Percentiles rank a stretch among this genome's conserved stretches.
Evolutionary conservation across 352 stramenopile genomes (phyloP).

Genomic region (Pythium rhizo-oryzae): DNA sequence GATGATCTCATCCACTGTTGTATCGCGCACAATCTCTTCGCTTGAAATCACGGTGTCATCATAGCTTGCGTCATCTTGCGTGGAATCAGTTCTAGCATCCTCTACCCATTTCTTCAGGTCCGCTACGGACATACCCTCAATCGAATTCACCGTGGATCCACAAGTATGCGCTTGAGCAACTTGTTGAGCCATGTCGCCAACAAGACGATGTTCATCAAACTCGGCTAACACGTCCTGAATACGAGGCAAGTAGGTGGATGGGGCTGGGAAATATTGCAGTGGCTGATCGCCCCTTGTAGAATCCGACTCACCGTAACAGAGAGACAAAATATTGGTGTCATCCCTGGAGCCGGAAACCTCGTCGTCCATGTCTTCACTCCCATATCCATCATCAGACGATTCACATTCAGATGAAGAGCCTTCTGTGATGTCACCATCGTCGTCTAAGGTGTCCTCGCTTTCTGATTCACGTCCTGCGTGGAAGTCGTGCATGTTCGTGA

Average conservation of each 20-base stretch:
- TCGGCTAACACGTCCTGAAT: constrained; percentile 1
- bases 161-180: neutral
- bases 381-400: constrained; percentile 16
- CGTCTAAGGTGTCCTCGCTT: neutral
- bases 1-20: neutral
- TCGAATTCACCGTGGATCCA: too few species aligned
- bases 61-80: too few species aligned
- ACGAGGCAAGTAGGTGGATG: neutral
- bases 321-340: neutral
- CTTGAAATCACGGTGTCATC: neutral
- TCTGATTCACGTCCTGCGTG: neutral
- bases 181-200: neutral
- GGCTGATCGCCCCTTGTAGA: neutral
- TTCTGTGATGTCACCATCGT: neutral
- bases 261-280: neutral
- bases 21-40: neutral
- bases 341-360: neutral
- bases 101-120: constrained; percentile 8
- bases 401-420: neutral
- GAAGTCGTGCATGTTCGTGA: neutral
- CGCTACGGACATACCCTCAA: too few species aligned
- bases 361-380: constrained; percentile 4
- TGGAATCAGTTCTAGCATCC: neutral
- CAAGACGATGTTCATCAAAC: neutral
- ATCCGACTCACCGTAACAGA: neutral